Evolutionary conservation across 768 basidiomycete genomes (phyloP).

Genomic region (Tremella mesenterica): DNA sequence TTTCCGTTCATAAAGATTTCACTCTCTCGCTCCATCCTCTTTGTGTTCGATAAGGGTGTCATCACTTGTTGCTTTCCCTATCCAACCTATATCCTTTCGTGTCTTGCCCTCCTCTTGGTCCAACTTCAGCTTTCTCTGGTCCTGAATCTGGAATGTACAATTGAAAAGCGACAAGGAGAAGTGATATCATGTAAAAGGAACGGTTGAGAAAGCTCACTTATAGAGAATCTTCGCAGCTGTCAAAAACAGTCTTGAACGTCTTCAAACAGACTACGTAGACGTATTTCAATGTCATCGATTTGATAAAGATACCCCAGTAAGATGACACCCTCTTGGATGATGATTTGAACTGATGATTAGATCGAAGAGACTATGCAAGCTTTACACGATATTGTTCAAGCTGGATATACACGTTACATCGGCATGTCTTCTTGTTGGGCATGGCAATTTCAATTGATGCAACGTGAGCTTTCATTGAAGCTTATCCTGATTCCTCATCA

Average conservation of each 20-base stretch:
- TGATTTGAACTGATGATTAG: too few species aligned
- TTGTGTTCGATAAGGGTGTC: neutral
- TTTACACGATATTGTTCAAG: constrained; percentile 47
- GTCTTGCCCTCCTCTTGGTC: neutral
- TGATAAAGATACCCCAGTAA: constrained; percentile 54
- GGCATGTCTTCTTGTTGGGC: constrained; percentile 48
- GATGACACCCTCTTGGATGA: too few species aligned
- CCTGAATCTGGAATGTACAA: too few species aligned
- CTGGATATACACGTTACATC: constrained; percentile 46
- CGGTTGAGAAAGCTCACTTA: neutral
- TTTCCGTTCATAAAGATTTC: neutral
- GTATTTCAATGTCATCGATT: constrained; percentile 59
- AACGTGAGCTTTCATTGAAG: too few species aligned
- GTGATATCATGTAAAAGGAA: too few species aligned
- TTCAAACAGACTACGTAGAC: constrained; percentile 71
- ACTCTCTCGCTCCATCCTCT: neutral
- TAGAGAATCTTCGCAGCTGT: constrained; percentile 61
- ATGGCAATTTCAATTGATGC: constrained; percentile 42
- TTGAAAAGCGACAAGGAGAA: too few species aligned
- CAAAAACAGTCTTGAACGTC: constrained; percentile 52
- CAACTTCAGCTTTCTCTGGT: neutral
- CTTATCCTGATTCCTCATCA: too few species aligned
- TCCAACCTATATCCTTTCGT: neutral
- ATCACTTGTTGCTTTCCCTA: neutral
- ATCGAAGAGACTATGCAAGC: constrained; percentile 54